These are phyloP conservation scores for Fraxinus greggii DNA, from an alignment of 305 asterid genomes.

Conservation along the genomic window DNA sequence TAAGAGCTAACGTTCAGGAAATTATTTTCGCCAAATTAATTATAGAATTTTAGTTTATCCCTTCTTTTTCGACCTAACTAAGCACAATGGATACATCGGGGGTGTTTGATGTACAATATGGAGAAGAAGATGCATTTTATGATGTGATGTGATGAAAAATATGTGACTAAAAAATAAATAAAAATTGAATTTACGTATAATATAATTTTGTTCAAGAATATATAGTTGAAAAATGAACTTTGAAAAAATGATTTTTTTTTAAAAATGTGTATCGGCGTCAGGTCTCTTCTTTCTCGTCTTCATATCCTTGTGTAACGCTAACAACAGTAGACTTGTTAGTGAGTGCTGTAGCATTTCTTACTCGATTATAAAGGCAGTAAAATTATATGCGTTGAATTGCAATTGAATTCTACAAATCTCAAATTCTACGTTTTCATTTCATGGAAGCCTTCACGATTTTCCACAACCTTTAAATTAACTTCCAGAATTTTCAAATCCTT, in stretches of 20 bases:
- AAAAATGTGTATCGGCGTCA: too few species aligned
- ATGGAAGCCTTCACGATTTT: not conserved
- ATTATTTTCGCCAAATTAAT: not conserved
- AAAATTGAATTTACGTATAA: too few species aligned
- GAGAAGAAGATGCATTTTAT: too few species aligned
- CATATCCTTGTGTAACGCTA: not conserved
- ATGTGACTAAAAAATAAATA: too few species aligned
- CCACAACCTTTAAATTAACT: not conserved
- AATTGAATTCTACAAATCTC: not conserved
- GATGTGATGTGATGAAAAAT: too few species aligned
- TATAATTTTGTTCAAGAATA: too few species aligned
- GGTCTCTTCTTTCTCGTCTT: not conserved
- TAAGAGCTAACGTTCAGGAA: not conserved
- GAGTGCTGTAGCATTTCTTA: not conserved
- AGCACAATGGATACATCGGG: not conserved
- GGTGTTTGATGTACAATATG: too few species aligned
- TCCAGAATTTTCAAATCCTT: constrained; percentile 32
- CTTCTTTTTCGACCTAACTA: not conserved
- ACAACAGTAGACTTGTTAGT: not conserved
- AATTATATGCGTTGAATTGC: not conserved
- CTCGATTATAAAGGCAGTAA: not conserved
- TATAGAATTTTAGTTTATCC: not conserved
- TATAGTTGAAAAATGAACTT: too few species aligned
- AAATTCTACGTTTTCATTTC: not conserved
- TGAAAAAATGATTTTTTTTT: too few species aligned